phyloP scores from a whole-genome alignment of 2,329 filamentous ascomycete species.

The Arthroderma uncinatum region DNA sequence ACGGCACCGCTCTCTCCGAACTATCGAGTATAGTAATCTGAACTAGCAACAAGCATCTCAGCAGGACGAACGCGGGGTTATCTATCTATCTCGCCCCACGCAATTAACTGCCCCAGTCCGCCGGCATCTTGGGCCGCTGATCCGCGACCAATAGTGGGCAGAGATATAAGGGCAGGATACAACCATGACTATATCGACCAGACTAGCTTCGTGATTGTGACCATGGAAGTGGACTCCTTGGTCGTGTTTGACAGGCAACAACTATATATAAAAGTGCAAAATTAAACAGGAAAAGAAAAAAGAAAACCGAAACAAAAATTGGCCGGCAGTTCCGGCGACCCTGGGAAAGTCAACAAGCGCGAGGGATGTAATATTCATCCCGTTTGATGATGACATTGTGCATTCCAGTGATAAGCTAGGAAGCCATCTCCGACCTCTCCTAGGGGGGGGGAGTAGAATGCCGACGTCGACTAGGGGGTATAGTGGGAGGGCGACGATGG shows the following conservation, averaged over 20 bases:
- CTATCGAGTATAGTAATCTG: not conserved
- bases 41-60: not conserved
- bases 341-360: conserved; percentile 2
- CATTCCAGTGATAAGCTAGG: not conserved
- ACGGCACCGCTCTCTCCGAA: not conserved
- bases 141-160: conserved; percentile 3
- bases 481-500: not conserved
- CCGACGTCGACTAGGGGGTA: too few relatives aligned
- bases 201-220: not conserved
- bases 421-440: not conserved
- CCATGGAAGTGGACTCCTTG: not conserved
- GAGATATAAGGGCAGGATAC: not conserved
- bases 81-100: not conserved
- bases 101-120: conserved; percentile 1
- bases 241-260: not conserved
- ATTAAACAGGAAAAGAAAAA: not conserved
- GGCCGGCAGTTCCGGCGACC: not conserved
- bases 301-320: not conserved
- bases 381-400: conserved; percentile 1
- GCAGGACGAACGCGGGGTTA: not conserved
- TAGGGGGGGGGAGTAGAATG: too few relatives aligned
- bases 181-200: not conserved
- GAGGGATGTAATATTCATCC: not conserved
- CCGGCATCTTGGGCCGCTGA: not conserved
- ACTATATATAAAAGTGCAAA: not conserved